These are phyloP conservation scores for Rhizophagus sp. DNA, from an alignment of 192 early-diverging fungal genomes.

Conservation along the genomic window DNA sequence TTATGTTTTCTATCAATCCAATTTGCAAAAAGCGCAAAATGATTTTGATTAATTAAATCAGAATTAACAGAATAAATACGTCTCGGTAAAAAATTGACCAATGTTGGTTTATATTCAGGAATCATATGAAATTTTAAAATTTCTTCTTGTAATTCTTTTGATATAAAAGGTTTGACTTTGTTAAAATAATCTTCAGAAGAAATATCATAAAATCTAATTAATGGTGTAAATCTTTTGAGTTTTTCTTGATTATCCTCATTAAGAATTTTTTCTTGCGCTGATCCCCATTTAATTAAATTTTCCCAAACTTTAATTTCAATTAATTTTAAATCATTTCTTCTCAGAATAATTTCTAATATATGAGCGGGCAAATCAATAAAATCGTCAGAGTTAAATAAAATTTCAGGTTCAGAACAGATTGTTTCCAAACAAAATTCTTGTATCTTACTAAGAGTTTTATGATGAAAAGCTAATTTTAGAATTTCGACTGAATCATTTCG, in stretches of 20 bases:
- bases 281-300: constrained; percentile 21
- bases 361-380: too few species aligned
- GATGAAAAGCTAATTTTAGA: too few species aligned
- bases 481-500: too few species aligned
- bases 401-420: too few species aligned
- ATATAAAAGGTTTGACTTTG: neutral
- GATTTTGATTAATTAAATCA: neutral
- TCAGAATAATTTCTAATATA: neutral
- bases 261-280: neutral
- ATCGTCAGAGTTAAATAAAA: too few species aligned
- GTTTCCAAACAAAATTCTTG: too few species aligned
- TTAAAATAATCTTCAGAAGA: constrained; percentile 2
- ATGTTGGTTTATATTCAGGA: neutral
- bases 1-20: constrained; percentile 18
- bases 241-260: neutral
- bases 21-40: neutral
- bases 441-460: too few species aligned
- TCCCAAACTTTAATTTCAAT: constrained; percentile 28
- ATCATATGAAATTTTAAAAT: constrained; percentile 7
- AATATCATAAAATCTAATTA: constrained; percentile 18
- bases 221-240: neutral
- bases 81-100: neutral
- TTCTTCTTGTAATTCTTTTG: neutral
- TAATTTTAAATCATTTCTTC: constrained; percentile 7
- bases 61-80: neutral